Conservation (phyloP, 2,329 filamentous ascomycete genomes). For the Epichloe sibirici region DNA sequence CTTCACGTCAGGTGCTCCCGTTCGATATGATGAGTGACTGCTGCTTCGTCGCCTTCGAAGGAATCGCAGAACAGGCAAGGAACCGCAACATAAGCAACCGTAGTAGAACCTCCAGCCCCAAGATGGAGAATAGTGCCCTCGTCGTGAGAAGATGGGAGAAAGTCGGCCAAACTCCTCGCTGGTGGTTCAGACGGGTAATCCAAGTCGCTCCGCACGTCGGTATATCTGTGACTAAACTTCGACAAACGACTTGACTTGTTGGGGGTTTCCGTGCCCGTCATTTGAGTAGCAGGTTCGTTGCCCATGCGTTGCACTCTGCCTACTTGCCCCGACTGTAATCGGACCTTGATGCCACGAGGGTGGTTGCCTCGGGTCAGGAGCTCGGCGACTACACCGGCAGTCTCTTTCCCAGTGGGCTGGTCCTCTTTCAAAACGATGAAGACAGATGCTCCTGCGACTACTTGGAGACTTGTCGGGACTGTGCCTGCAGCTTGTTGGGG, state of each 20-base stretch:
- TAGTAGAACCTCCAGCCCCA: neutral
- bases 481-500: slow-evolving; percentile 21
- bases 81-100: slow-evolving; percentile 7
- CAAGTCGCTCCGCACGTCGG: slow-evolving; percentile 22
- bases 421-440: slow-evolving; percentile 67
- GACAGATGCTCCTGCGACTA: slow-evolving; percentile 50
- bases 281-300: slow-evolving; percentile 7
- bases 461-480: slow-evolving; percentile 37
- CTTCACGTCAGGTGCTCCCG: slow-evolving; percentile 17
- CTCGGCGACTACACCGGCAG: slow-evolving; percentile 52
- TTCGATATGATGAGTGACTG: slow-evolving; percentile 55
- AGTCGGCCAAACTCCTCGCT: slow-evolving; percentile 32
- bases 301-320: slow-evolving; percentile 59
- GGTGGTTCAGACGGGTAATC: slow-evolving; percentile 27
- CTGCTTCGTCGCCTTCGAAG: slow-evolving; percentile 57
- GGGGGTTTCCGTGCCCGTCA: neutral
- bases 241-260: slow-evolving; percentile 6
- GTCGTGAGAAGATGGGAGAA: slow-evolving; percentile 29
- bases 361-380: slow-evolving; percentile 64
- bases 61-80: slow-evolving; percentile 53
- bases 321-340: slow-evolving; percentile 57
- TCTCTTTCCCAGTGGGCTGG: slow-evolving; percentile 61
- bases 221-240: slow-evolving; percentile 20
- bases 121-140: slow-evolving; percentile 10
- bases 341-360: slow-evolving; percentile 67